A percentile compares a stretch with the other conserved stretches of the same genome.
These are phyloP conservation scores for Leucocoprinus sp. DNA, from an alignment of 768 basidiomycete species.

Conservation along the genomic window DNA sequence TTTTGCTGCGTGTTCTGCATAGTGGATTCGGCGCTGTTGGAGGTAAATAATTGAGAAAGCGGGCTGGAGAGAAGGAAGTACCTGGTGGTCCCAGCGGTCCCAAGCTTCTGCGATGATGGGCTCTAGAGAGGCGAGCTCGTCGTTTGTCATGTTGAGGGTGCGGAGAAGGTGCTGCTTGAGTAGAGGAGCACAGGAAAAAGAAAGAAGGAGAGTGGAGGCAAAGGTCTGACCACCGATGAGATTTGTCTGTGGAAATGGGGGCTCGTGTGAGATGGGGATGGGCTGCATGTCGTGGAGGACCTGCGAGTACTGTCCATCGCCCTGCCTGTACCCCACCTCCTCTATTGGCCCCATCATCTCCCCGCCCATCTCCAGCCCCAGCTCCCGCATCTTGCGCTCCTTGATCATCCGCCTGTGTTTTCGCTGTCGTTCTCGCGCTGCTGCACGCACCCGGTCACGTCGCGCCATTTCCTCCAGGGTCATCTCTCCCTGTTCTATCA, in stretches of 20 bases:
- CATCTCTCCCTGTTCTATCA: constrained; percentile 23
- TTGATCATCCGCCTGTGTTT: constrained; percentile 77
- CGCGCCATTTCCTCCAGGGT: constrained; percentile 60
- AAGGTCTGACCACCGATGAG: constrained; percentile 66
- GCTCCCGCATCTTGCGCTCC: constrained; percentile 71
- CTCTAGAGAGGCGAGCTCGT: constrained; percentile 71
- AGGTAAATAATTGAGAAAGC: constrained; percentile 8
- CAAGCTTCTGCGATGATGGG: constrained; percentile 78
- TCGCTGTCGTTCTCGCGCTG: constrained; percentile 73
- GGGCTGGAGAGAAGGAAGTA: no score
- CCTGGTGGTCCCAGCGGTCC: constrained; percentile 82
- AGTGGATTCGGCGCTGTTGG: constrained; percentile 32
- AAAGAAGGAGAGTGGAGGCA: constrained; percentile 68
- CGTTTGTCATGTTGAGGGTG: constrained; percentile 65
- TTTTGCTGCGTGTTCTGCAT: constrained; percentile 32
- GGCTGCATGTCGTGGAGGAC: constrained; percentile 34
- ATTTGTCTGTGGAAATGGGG: constrained; percentile 54
- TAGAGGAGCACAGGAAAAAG: constrained; percentile 66
- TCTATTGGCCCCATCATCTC: constrained; percentile 59
- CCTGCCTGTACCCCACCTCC: constrained; percentile 54
- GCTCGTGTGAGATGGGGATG: constrained; percentile 33
- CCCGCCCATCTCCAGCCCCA: constrained; percentile 78
- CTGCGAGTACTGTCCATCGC: constrained; percentile 37
- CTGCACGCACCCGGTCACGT: constrained; percentile 63
- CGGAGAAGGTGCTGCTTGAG: constrained; percentile 71